Conservation (phyloP, 208 protist species). For the Leishmania braziliensis region DNA sequence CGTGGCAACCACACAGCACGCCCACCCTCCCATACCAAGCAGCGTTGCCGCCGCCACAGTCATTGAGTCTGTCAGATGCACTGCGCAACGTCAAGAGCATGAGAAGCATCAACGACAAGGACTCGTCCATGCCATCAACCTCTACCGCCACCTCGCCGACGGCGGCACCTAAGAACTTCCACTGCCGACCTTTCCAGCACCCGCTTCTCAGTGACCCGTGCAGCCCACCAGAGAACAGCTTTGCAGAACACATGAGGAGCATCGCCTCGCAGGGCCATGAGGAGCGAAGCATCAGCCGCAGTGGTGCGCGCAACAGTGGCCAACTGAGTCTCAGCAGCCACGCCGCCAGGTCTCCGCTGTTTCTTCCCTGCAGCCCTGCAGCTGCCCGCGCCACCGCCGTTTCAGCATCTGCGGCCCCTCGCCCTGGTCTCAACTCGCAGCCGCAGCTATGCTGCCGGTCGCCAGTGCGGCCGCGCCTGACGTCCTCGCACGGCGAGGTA, state of each 20-base stretch:
- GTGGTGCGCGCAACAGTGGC: background rate
- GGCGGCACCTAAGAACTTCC: background rate
- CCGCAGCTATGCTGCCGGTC: background rate
- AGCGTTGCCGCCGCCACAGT: background rate
- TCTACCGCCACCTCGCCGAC: background rate
- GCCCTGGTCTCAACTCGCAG: background rate
- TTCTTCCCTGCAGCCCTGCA: background rate
- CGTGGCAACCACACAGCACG: background rate
- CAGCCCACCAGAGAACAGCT: background rate
- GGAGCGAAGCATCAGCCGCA: background rate
- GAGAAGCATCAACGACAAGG: background rate
- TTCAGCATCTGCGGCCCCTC: background rate
- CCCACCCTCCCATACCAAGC: background rate
- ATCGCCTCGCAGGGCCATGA: no score
- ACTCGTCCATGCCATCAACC: background rate
- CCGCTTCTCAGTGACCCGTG: background rate
- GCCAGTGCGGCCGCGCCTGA: constrained; percentile 23
- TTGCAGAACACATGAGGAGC: background rate
- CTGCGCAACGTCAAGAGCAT: constrained; percentile 5
- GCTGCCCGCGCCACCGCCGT: background rate
- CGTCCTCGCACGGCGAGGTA: constrained; percentile 58
- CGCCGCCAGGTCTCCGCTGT: background rate
- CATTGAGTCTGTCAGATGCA: constrained; percentile 4
- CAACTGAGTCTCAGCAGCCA: background rate
- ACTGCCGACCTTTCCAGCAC: background rate